Conservation (phyloP, 805 yeast species). For the Jamesozyma gamospora region DNA sequence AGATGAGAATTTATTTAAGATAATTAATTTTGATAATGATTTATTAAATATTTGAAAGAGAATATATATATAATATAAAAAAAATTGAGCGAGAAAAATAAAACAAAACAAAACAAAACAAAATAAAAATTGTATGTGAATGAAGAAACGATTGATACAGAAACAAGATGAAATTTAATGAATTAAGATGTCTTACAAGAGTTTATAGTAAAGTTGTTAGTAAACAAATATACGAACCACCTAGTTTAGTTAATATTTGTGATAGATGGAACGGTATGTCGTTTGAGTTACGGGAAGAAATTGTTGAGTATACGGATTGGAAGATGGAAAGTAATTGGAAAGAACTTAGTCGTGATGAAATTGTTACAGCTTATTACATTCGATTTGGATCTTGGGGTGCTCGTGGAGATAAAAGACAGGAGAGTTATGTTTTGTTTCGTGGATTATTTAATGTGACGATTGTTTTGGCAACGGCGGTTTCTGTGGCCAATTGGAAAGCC, state of each 20-base stretch:
- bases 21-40: slow-evolving; percentile 40
- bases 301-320: slow-evolving; percentile 29
- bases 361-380: slow-evolving; percentile 27
- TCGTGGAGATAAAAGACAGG: too few species aligned
- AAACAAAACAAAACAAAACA: too few species aligned
- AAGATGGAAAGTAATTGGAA: slow-evolving; percentile 29
- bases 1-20: too few species aligned
- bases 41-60: slow-evolving; percentile 24
- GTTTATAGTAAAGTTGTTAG: too few species aligned
- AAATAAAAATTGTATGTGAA: too few species aligned
- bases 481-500: too few species aligned
- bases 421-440: slow-evolving; percentile 14
- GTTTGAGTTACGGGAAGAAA: slow-evolving; percentile 28
- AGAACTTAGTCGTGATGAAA: slow-evolving; percentile 21
- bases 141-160: too few species aligned
- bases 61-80: background rate
- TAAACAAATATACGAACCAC: slow-evolving; percentile 17
- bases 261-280: slow-evolving; percentile 28
- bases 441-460: slow-evolving; percentile 16
- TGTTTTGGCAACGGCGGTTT: too few species aligned
- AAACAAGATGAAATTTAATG: too few species aligned
- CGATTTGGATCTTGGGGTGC: slow-evolving; percentile 35
- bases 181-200: too few species aligned
- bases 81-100: too few species aligned
- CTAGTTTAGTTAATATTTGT: slow-evolving; percentile 23